Evolutionary conservation across 2,329 filamentous ascomycete species (phyloP).

Genomic region (Ophiocordyceps robertsii): DNA sequence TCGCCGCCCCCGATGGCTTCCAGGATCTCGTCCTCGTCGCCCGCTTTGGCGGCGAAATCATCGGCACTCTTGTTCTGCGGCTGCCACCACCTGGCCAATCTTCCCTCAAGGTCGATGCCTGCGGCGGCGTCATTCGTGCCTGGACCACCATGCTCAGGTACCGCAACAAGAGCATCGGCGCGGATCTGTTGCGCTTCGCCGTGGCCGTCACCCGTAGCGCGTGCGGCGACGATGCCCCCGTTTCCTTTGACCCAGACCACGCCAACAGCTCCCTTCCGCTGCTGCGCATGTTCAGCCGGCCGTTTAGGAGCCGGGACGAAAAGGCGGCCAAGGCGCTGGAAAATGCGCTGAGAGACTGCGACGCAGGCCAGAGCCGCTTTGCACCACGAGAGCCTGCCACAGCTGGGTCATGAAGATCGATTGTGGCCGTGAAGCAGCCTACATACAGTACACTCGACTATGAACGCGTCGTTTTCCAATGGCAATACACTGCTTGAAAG

Average conservation of each 20-base stretch:
- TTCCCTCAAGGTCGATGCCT: slow-evolving; percentile 22
- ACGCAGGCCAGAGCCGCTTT: slow-evolving; percentile 5
- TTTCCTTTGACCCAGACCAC: slow-evolving; percentile 64
- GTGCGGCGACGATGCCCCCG: slow-evolving; percentile 44
- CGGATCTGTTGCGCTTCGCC: slow-evolving; percentile 58
- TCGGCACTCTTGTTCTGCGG: slow-evolving; percentile 56
- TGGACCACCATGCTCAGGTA: slow-evolving; percentile 68
- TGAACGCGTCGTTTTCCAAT: no score
- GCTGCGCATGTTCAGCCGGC: slow-evolving; percentile 42
- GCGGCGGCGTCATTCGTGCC: slow-evolving; percentile 55
- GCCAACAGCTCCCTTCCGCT: slow-evolving; percentile 54
- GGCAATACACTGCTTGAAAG: not conserved
- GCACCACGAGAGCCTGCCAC: not conserved
- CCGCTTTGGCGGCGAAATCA: slow-evolving; percentile 52
- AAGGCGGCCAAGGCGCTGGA: slow-evolving; percentile 34
- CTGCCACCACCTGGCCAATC: slow-evolving; percentile 25
- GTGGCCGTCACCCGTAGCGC: slow-evolving; percentile 49
- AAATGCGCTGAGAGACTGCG: slow-evolving; percentile 10
- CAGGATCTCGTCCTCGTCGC: slow-evolving; percentile 47
- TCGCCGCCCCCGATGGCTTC: slow-evolving; percentile 12
- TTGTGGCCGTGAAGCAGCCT: no score
- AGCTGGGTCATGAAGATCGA: not conserved
- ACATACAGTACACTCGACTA: no score
- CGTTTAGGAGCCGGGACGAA: slow-evolving; percentile 41
- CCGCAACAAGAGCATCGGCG: slow-evolving; percentile 56